Percentiles rank a stretch among this genome's conserved stretches.
phyloP scores from a whole-genome alignment of 2,329 filamentous ascomycete genomes.

The Scedosporium boydii region DNA sequence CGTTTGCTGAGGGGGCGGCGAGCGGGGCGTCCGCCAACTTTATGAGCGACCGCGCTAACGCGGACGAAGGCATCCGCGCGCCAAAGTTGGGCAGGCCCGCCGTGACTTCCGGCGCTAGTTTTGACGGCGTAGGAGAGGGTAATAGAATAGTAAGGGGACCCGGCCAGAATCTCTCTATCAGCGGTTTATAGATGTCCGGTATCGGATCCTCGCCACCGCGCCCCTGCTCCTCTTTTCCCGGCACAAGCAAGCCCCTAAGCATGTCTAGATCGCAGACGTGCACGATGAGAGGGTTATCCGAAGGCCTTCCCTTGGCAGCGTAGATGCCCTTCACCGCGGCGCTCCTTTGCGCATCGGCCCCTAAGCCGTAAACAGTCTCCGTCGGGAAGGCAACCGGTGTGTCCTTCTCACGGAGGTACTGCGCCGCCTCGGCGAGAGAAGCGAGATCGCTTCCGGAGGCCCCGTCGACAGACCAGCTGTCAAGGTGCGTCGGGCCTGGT shows the following conservation, averaged over 20 bases:
- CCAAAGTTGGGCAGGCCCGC: slow-evolving; percentile 79
- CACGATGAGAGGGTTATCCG: slow-evolving; percentile 91
- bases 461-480: slow-evolving; percentile 31
- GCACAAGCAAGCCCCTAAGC: slow-evolving; percentile 51
- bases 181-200: slow-evolving; percentile 64
- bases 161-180: slow-evolving; percentile 86
- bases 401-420: slow-evolving; percentile 53
- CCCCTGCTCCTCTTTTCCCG: slow-evolving; percentile 10
- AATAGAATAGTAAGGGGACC: slow-evolving; percentile 88
- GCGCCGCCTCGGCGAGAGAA: slow-evolving; percentile 54
- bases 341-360: slow-evolving; percentile 87
- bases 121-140: slow-evolving; percentile 59
- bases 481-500: slow-evolving; percentile 22
- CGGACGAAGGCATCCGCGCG: slow-evolving; percentile 76
- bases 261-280: slow-evolving; percentile 78
- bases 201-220: slow-evolving; percentile 33
- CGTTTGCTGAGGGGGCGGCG: slow-evolving; percentile 89
- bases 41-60: slow-evolving; percentile 83
- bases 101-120: slow-evolving; percentile 83
- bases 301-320: slow-evolving; percentile 77
- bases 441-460: slow-evolving; percentile 21
- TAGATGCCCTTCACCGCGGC: slow-evolving; percentile 86
- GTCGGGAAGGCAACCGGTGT: slow-evolving; percentile 90
- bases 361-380: slow-evolving; percentile 93
- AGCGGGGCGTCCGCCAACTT: slow-evolving; percentile 67